Base-by-base conservation (phyloP, 164 flowering plant species). In the Liquidambar formosana region DNA sequence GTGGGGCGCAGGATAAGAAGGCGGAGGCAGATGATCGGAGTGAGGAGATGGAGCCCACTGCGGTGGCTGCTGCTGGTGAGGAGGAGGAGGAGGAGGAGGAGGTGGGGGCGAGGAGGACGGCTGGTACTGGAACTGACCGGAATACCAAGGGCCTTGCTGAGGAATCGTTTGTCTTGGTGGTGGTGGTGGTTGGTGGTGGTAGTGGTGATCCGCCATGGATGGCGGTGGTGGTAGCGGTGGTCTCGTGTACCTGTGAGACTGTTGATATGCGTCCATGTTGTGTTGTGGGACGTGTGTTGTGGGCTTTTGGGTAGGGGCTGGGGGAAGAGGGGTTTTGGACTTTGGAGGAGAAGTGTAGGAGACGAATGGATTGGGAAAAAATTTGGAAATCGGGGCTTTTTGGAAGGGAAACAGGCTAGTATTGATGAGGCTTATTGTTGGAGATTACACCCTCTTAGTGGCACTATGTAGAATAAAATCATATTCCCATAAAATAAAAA, bases 61-160 rank as follows among this genome's bases (percentile, higher is more conserved):
- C 44, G 67, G 77, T 0, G 77, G 54, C 44, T 22, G 28, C 28
- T 19, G 73, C 43, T 51, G 78, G n/a, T 41, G 70, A 38, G 15
- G 51, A 16, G 69, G 52, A 51, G 72, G 67, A 16, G 71, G 54
- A 15, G 81, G 75, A 11, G 66, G 72, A 10, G 73, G 78, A 15
- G 75, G 75, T 23, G 54, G 59, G 14, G 63, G 63, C 26, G 75
- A 51, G 1, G 79, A 44, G 26, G 78, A 74, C 22, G 77, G 75
- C 0, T 80, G 88, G 76, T 77, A 82, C 53, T 89, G 91, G 64
- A 78, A 83, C 67, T 87, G 94, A 63, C 69, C 72, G 21, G 89
- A 44, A 64, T 71, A 83, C 85, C 84, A 85, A 10, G 81, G 72
- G 19, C 65, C 77, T 25, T 70, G 78, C 4, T 70, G 77, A 11